A percentile compares a stretch with the other conserved stretches of the same genome.
These are phyloP conservation scores for Moricandia moricandioides DNA, from an alignment of 345 rosid genomes.

Conservation along the genomic window DNA sequence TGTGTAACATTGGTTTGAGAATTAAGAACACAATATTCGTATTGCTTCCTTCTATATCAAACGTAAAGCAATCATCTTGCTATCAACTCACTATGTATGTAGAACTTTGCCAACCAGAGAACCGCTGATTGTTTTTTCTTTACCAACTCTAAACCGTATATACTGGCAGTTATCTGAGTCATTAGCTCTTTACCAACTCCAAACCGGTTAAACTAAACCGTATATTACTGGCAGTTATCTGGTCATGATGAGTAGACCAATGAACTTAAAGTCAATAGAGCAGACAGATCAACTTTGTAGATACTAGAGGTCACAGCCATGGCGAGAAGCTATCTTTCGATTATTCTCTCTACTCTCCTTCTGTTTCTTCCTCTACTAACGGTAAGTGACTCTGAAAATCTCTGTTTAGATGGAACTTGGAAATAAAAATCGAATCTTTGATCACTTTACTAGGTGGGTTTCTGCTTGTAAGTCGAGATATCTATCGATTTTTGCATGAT, in stretches of 20 bases:
- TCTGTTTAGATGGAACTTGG: not conserved
- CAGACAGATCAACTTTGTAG: not conserved
- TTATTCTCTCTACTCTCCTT: slow-evolving; percentile 3
- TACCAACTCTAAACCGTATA: not conserved
- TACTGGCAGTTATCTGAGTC: too few species aligned
- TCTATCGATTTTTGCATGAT: not conserved
- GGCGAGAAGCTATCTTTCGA: slow-evolving; percentile 22
- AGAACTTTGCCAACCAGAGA: not conserved
- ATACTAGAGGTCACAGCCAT: slow-evolving; percentile 14
- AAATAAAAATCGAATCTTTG: slow-evolving; percentile 24
- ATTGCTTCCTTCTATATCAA: not conserved
- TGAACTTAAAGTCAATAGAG: not conserved
- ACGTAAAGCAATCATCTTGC: not conserved
- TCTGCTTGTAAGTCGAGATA: not conserved
- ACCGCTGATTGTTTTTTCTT: not conserved
- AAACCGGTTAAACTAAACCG: not conserved
- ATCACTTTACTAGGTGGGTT: slow-evolving; percentile 3
- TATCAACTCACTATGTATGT: not conserved
- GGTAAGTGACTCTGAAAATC: slow-evolving; percentile 14
- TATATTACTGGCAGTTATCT: not conserved
- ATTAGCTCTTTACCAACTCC: not conserved
- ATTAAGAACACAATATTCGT: not conserved
- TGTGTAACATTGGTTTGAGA: slow-evolving; percentile 12
- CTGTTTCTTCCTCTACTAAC: slow-evolving; percentile 9
- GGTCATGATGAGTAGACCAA: not conserved